phyloP scores from a whole-genome alignment of 2,329 filamentous ascomycete species.

The Lachnellula cervina region DNA sequence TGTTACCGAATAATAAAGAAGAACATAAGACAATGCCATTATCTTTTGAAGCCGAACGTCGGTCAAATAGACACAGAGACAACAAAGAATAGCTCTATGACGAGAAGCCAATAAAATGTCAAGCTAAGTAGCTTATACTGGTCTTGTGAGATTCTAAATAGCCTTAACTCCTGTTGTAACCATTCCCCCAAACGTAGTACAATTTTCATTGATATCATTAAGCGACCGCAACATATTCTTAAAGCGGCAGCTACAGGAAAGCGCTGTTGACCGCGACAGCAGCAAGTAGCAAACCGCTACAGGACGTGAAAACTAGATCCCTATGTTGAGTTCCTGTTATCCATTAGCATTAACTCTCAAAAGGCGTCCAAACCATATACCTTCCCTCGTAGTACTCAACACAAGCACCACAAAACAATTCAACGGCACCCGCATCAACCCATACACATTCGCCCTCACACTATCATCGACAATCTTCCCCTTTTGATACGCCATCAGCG shows the following conservation, averaged over 20 bases:
- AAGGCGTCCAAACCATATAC: conserved; percentile 15
- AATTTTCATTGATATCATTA: too few relatives aligned
- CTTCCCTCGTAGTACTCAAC: conserved; percentile 41
- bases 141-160: too few relatives aligned
- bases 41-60: too few relatives aligned
- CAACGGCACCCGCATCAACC: conserved; percentile 50
- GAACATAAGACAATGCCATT: too few relatives aligned
- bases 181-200: too few relatives aligned
- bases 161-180: too few relatives aligned
- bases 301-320: conserved; percentile 1
- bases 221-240: neutral
- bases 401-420: conserved; percentile 51
- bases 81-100: too few relatives aligned
- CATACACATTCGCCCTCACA: conserved; percentile 49
- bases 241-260: neutral
- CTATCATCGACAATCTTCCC: conserved; percentile 48
- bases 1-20: too few relatives aligned
- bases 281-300: conserved; percentile 1
- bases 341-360: neutral
- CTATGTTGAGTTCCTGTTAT: conserved; percentile 1
- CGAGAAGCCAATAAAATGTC: too few relatives aligned
- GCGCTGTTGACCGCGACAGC: conserved; percentile 4
- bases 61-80: too few relatives aligned
- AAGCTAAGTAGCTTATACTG: too few relatives aligned
- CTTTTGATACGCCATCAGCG: conserved; percentile 50